phyloP scores from a whole-genome alignment of 2,329 filamentous ascomycete species.

The Ophiostoma angusticollis region DNA sequence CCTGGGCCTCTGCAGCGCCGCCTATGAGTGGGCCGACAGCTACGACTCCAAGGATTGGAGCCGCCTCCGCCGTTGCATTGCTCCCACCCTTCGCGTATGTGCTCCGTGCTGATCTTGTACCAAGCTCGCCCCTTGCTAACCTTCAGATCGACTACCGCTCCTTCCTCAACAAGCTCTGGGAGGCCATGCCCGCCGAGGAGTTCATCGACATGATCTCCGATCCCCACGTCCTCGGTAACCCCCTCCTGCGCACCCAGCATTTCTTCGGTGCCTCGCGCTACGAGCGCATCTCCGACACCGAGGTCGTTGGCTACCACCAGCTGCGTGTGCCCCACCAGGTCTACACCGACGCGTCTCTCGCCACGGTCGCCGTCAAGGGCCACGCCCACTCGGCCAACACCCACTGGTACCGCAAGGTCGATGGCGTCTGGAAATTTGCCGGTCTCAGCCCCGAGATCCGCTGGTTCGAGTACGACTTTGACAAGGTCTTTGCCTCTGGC shows the following conservation, averaged over 20 bases:
- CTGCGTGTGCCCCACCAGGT: slow-evolving; percentile 49
- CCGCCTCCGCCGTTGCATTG: slow-evolving; percentile 46
- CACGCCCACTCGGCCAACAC: slow-evolving; percentile 46
- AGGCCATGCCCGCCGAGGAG: slow-evolving; percentile 47
- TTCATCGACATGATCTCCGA: slow-evolving; percentile 48
- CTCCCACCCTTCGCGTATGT: slow-evolving; percentile 40
- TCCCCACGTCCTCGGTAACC: slow-evolving; percentile 45
- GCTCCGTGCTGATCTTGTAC: neutral
- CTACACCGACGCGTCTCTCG: slow-evolving; percentile 32
- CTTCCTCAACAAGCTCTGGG: slow-evolving; percentile 47
- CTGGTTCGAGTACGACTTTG: slow-evolving; percentile 45
- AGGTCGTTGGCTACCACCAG: slow-evolving; percentile 48
- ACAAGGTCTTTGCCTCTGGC: slow-evolving; percentile 17
- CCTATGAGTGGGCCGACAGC: slow-evolving; percentile 52
- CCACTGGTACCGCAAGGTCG: slow-evolving; percentile 44
- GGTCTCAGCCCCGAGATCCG: slow-evolving; percentile 41
- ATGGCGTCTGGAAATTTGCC: slow-evolving; percentile 50
- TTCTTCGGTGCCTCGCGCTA: slow-evolving; percentile 47
- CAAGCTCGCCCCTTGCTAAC: neutral
- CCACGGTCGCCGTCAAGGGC: slow-evolving; percentile 41
- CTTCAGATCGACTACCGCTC: slow-evolving; percentile 56
- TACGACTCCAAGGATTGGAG: slow-evolving; percentile 56
- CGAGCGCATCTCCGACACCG: slow-evolving; percentile 43
- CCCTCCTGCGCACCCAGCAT: slow-evolving; percentile 51
- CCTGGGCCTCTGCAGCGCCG: slow-evolving; percentile 33